These are phyloP conservation scores for Ceratobasidium sp. DNA, from an alignment of 1,284 basidiomycete species.

Conservation along the genomic window DNA sequence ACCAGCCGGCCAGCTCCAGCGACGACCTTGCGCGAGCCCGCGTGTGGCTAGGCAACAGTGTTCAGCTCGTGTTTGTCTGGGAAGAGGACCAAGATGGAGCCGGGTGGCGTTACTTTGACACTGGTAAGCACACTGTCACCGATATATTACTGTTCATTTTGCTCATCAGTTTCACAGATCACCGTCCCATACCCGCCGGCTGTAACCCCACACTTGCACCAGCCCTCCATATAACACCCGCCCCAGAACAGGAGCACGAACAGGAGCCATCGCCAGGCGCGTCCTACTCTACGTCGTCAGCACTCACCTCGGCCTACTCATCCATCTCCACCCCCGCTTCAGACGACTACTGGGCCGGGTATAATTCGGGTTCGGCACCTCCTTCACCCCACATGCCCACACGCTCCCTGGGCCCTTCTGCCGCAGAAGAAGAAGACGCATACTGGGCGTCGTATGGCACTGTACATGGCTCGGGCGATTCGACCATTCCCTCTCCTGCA, in stretches of 20 bases:
- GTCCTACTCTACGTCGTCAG: slow-evolving; percentile 10
- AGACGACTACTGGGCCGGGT: slow-evolving; percentile 41
- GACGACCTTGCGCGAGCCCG: slow-evolving; percentile 10
- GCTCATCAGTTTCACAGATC: neutral
- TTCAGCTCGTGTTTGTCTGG: slow-evolving; percentile 37
- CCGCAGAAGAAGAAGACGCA: slow-evolving; percentile 42
- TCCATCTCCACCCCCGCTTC: slow-evolving; percentile 29
- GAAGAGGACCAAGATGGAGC: slow-evolving; percentile 39
- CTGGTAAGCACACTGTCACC: slow-evolving; percentile 6
- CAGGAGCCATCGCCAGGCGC: slow-evolving; percentile 26
- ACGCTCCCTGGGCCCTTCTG: slow-evolving; percentile 14
- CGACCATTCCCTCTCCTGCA: slow-evolving; percentile 45
- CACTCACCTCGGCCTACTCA: slow-evolving; percentile 19
- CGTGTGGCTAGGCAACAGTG: slow-evolving; percentile 28
- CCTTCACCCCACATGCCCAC: slow-evolving; percentile 21
- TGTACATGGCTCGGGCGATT: slow-evolving; percentile 46
- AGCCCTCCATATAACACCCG: slow-evolving; percentile 16
- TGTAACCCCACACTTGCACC: slow-evolving; percentile 24
- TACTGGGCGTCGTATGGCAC: slow-evolving; percentile 45
- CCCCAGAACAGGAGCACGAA: slow-evolving; percentile 16
- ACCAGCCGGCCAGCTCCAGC: neutral
- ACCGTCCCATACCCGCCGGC: slow-evolving; percentile 22
- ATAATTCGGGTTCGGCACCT: slow-evolving; percentile 34
- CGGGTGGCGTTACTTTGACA: slow-evolving; percentile 38
- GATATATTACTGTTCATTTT: neutral